These are phyloP conservation scores for Penicillium crystallinum DNA, from an alignment of 495 filamentous ascomycete species.

Conservation along the genomic window DNA sequence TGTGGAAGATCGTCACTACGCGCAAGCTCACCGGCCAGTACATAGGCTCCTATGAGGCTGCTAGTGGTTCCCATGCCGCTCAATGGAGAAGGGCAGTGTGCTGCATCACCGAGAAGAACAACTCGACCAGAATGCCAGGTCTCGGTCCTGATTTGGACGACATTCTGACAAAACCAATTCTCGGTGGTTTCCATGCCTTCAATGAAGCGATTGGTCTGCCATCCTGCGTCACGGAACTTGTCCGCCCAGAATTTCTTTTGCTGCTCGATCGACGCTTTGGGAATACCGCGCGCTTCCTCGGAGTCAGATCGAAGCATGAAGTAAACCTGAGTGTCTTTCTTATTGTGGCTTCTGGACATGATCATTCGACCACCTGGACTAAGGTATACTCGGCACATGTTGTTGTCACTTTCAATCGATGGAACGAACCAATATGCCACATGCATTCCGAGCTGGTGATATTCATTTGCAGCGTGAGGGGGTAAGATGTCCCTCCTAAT, in stretches of 20 bases:
- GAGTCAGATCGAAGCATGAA: conserved; percentile 18
- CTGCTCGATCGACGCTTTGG: conserved; percentile 11
- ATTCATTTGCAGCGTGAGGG: conserved; percentile 15
- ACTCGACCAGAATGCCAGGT: conserved; percentile 45
- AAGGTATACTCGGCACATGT: conserved; percentile 14
- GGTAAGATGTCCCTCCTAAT: conserved; percentile 33
- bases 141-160: conserved; percentile 37
- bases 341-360: conserved; percentile 20
- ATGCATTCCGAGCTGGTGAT: conserved; percentile 23
- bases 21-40: conserved; percentile 50
- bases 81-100: conserved; percentile 43
- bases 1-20: conserved; percentile 14
- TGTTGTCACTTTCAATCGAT: conserved; percentile 25
- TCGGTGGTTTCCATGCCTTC: conserved; percentile 35
- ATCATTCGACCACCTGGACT: conserved; percentile 22
- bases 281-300: conserved; percentile 12
- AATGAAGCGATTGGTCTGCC: conserved; percentile 35
- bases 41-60: conserved; percentile 46
- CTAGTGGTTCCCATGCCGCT: conserved; percentile 48
- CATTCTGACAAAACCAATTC: conserved; percentile 46
- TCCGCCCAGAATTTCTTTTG: conserved; percentile 25
- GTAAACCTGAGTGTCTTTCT: conserved; percentile 18
- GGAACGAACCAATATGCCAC: conserved; percentile 43
- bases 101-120: conserved; percentile 53
- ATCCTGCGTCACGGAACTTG: conserved; percentile 40